phyloP scores from a whole-genome alignment of 768 basidiomycete species.

The Tricholomella constricta region DNA sequence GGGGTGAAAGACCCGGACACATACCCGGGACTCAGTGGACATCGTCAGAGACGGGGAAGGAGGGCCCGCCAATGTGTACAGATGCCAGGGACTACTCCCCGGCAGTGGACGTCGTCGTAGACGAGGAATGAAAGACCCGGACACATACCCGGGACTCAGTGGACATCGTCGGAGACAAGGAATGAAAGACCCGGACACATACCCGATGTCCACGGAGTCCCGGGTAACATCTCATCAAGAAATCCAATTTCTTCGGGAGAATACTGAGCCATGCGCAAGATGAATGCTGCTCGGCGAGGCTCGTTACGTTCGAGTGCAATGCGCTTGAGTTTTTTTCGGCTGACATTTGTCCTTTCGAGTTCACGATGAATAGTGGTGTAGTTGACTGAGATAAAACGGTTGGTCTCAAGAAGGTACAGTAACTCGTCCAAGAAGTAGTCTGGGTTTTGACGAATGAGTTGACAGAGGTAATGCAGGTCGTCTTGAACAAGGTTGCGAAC shows the following conservation, averaged over 20 bases:
- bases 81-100: no score
- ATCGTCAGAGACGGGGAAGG: no score
- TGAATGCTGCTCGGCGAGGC: constrained; percentile 22
- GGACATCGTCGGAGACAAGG: no score
- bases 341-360: constrained; percentile 32
- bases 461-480: constrained; percentile 23
- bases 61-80: no score
- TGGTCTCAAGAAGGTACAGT: constrained; percentile 20
- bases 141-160: no score
- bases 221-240: constrained; percentile 35
- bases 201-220: no score
- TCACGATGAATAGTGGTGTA: constrained; percentile 31
- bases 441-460: constrained; percentile 19
- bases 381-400: constrained; percentile 35
- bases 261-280: constrained; percentile 29
- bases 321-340: constrained; percentile 7
- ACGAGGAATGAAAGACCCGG: no score
- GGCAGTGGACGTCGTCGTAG: no score
- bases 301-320: constrained; percentile 33
- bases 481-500: constrained; percentile 9
- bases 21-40: no score
- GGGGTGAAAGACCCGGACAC: no score
- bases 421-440: constrained; percentile 39
- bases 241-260: constrained; percentile 32
- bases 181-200: no score